phyloP scores from a whole-genome alignment of 306 rosid genomes.

The Ziziphus jujuba region DNA sequence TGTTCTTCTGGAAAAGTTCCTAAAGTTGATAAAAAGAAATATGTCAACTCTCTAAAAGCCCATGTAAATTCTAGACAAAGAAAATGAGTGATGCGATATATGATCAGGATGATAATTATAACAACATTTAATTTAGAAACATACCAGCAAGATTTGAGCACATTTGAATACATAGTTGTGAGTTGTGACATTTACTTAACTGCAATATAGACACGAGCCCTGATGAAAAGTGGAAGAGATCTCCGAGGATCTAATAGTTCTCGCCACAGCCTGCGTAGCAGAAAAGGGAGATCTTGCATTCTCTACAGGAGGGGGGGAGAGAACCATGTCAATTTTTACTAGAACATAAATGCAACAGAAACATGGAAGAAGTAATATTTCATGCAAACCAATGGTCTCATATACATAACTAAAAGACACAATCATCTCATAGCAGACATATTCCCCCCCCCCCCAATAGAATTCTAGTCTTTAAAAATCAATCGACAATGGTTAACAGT shows the following conservation, averaged over 20 bases:
- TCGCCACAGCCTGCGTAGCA: conserved; percentile 58
- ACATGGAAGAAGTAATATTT: background rate
- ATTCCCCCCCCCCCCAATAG: no score
- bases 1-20: no score
- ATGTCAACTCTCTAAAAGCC: background rate
- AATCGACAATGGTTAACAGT: no score
- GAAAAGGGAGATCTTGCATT: conserved; percentile 79
- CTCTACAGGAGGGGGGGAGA: no score
- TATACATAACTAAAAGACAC: background rate
- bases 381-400: background rate
- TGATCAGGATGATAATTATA: background rate
- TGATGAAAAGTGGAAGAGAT: conserved; percentile 82
- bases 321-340: background rate
- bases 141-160: background rate
- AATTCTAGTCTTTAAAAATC: no score
- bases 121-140: background rate
- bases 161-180: conserved; percentile 4
- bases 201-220: conserved; percentile 52
- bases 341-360: background rate
- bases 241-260: conserved; percentile 70
- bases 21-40: background rate
- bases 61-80: background rate
- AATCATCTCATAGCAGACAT: background rate
- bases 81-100: background rate
- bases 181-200: conserved; percentile 31